Evolutionary conservation across 2,329 filamentous ascomycete species (phyloP), one percentile per base, ranked within the genome.

Genomic region (Sodiomyces alkalinus): DNA sequence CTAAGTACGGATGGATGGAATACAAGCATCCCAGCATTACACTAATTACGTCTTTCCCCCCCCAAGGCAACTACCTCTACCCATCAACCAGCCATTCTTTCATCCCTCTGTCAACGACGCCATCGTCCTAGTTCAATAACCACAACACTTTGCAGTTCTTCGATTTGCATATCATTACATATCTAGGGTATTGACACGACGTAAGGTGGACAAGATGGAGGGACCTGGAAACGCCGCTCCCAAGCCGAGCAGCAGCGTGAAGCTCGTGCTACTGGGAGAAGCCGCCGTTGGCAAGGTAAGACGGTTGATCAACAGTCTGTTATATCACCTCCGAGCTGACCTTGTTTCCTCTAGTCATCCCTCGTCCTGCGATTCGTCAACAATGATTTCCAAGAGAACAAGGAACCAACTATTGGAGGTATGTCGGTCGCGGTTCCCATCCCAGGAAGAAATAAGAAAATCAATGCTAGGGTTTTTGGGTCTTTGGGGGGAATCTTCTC

Each of bases 321-420:
- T n/a, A n/a, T n/a, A n/a, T n/a, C 9, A 26, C 10, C 10, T 11
- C 12, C 7, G 14, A 17, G 29, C 37, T 40, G 33, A 40, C 29
- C 19, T 17, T 13, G 35, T 47, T 31, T 22, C n/a, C 29, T 32
- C 15, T 47, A 92, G 90, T 96, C 90, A 27, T 98, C 90, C 25
- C 75, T 98, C 33, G 90, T 98, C 38, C 70, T 98, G 51, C 83
- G 90, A 49, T 98, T 98, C 58, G 90, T 98, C 52, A 96, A 96
- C 68, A 90, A 98, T 61, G 87, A 96, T 58, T 98, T 98, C 49
- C 90, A 98, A 64, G 90, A 96, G 60, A 96, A 96, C 60, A 96
- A 96, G 66, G 90, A 98, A 56, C 90, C 90, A 37, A 98, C 90
- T 40, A 98, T 98, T 58, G 90, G 90, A 67, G 85, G 85, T 92